A percentile compares a stretch with the other conserved stretches of the same genome.
phyloP scores from a whole-genome alignment of 306 rosid species.

The Acmispon strigosus region DNA sequence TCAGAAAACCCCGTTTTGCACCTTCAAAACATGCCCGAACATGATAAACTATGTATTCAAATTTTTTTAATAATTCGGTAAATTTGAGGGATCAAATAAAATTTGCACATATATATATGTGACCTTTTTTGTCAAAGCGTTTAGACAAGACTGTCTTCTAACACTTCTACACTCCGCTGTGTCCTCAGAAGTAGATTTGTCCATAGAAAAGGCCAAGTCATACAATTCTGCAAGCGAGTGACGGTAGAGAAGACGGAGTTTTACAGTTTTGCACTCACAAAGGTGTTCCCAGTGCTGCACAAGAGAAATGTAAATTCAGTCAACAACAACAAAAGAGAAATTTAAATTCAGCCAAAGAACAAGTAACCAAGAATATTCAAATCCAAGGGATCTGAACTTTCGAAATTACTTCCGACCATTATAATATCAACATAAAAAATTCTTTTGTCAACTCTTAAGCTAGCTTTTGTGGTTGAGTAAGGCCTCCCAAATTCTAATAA shows the following conservation, averaged over 20 bases:
- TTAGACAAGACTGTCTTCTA: constrained; percentile 41
- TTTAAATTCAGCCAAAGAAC: constrained; percentile 16
- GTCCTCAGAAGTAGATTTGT: constrained; percentile 49
- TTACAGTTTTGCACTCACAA: constrained; percentile 83
- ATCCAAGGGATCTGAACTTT: neutral
- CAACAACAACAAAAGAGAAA: constrained; percentile 3
- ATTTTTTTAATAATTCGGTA: neutral
- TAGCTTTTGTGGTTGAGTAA: too few relatives aligned
- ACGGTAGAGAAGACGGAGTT: constrained; percentile 70
- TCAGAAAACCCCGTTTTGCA: too few relatives aligned
- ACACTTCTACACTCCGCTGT: constrained; percentile 35
- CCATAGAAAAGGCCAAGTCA: constrained; percentile 56
- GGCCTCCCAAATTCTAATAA: too few relatives aligned
- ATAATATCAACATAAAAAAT: neutral
- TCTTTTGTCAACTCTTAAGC: neutral
- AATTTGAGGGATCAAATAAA: neutral
- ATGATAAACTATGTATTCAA: too few relatives aligned
- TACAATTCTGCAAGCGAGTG: constrained; percentile 78
- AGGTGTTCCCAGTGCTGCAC: constrained; percentile 88
- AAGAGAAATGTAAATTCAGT: constrained; percentile 25
- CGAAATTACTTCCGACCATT: constrained; percentile 12
- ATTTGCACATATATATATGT: neutral
- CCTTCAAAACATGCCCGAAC: too few relatives aligned
- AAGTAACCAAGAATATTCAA: neutral
- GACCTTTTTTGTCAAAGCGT: constrained; percentile 74